Percentiles rank a stretch among this genome's conserved stretches.
These are phyloP conservation scores for Penicilliopsis zonata DNA, from an alignment of 495 filamentous ascomycete species.

Conservation along the genomic window DNA sequence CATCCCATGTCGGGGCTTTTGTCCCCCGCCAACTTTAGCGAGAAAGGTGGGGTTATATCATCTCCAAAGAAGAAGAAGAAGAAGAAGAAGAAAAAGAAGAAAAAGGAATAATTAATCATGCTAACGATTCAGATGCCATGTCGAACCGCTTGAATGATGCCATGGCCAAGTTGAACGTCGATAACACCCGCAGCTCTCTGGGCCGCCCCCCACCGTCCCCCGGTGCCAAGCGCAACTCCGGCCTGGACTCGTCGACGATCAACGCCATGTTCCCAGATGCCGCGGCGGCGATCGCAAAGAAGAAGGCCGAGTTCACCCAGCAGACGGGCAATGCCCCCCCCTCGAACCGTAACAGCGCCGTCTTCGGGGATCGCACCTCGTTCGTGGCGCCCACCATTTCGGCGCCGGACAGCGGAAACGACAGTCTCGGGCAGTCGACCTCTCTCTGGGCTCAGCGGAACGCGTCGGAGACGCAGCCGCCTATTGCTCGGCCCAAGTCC, in stretches of 20 bases:
- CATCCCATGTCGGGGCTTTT: slow-evolving; percentile 96
- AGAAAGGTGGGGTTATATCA: slow-evolving; percentile 63
- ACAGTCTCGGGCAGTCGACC: slow-evolving; percentile 44
- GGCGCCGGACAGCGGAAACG: slow-evolving; percentile 42
- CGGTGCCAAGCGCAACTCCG: slow-evolving; percentile 78
- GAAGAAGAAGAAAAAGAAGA: too few relatives aligned
- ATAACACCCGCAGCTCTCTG: slow-evolving; percentile 76
- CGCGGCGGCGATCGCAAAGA: slow-evolving; percentile 90
- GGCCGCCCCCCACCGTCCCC: slow-evolving; percentile 67
- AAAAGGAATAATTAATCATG: too few relatives aligned
- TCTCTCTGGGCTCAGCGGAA: slow-evolving; percentile 66
- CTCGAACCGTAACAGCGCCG: slow-evolving; percentile 87
- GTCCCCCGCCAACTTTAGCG: slow-evolving; percentile 86
- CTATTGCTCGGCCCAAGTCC: slow-evolving; percentile 72
- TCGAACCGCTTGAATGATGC: slow-evolving; percentile 91
- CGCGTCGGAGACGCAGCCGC: slow-evolving; percentile 39
- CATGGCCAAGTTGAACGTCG: slow-evolving; percentile 88
- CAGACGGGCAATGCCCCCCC: slow-evolving; percentile 81
- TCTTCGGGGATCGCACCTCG: slow-evolving; percentile 69
- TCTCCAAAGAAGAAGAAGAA: too few relatives aligned
- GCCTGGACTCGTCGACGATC: slow-evolving; percentile 83
- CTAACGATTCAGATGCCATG: slow-evolving; percentile 66
- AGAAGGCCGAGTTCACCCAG: slow-evolving; percentile 94
- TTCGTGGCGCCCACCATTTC: slow-evolving; percentile 71
- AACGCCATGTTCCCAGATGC: slow-evolving; percentile 99